Base-by-base conservation (phyloP, 768 basidiomycete species). In the Boletus sp. region DNA sequence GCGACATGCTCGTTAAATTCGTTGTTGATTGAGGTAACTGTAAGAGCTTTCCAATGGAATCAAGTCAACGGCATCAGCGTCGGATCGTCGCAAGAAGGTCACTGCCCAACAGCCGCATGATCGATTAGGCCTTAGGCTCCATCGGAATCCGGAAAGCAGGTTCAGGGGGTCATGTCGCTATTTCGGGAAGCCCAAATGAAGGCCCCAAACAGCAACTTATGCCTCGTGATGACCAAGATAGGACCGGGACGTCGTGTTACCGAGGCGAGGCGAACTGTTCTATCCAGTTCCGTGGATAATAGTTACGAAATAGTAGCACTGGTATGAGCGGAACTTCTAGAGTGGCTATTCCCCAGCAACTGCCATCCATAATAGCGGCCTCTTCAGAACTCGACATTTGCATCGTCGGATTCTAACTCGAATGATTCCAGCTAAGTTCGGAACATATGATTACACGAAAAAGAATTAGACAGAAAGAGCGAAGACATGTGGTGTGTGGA, bases 1-100 rank as follows among this genome's bases (percentile, higher is more conserved):
- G 62, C 48, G 62, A 54, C 71, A 73, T 68, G 0, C 24, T 51
- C 33, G 56, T 28, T 1, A 18, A 32, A 29, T 51, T 28, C 28
- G 54, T 12, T 41, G 60, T 40, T 41, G 51, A 36, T 49, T 67
- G 66, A 63, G 58, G 62, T 60, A 56, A 24, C 24, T 24, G 24
- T 24, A 24, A 24, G 24, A 35, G 18, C 36, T 45, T n/a, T 45
- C 47, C n/a, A 35, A 36, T 33, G 48, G 48, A 49, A 28, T 33
- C 47, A 52, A 44, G 46, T 45, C 55, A 64, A 56, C 37, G 36
- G 52, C 39, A 41, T 41, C 58, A 24, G 24, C 24, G 24, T 24
- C 24, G 24, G 24, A 24, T 24, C 24, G 57, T 54, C 47, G 28
- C 39, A 40, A 57, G 53, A 45, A 47, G 48, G 7, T 36, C 29